phyloP scores from a whole-genome alignment of 2,329 filamentous ascomycete genomes.

The Scytalidium lignicola region DNA sequence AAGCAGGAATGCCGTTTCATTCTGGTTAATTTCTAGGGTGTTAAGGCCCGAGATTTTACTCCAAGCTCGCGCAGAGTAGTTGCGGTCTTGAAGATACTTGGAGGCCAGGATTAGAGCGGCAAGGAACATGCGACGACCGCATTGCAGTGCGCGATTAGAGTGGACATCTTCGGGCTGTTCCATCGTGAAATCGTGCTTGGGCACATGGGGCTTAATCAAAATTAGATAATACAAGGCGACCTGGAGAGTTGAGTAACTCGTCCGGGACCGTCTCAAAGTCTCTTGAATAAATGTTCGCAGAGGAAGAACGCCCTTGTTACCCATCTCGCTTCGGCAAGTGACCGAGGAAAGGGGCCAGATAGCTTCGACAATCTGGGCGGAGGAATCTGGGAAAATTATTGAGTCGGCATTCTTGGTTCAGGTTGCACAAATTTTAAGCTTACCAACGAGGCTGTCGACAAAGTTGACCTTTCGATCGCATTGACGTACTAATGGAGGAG shows the following conservation, averaged over 20 bases:
- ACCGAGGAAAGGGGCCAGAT: slow-evolving; percentile 93
- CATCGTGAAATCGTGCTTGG: slow-evolving; percentile 77
- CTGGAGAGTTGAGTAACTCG: slow-evolving; percentile 95
- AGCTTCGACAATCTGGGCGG: slow-evolving; percentile 92
- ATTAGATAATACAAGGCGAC: slow-evolving; percentile 96
- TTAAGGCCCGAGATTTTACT: slow-evolving; percentile 98
- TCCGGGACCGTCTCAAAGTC: slow-evolving; percentile 87
- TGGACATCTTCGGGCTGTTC: slow-evolving; percentile 73
- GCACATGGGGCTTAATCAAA: slow-evolving; percentile 86
- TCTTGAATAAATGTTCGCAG: slow-evolving; percentile 96
- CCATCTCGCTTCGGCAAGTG: slow-evolving; percentile 67
- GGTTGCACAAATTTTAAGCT: slow-evolving; percentile 45
- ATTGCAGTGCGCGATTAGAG: slow-evolving; percentile 77
- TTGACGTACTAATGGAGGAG: slow-evolving; percentile 77
- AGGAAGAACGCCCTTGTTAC: slow-evolving; percentile 74
- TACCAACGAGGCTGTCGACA: slow-evolving; percentile 96
- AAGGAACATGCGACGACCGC: slow-evolving; percentile 95
- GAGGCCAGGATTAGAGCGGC: slow-evolving; percentile 91
- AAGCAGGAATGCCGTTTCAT: slow-evolving; percentile 86
- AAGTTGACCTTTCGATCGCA: slow-evolving; percentile 90
- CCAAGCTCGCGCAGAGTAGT: slow-evolving; percentile 96
- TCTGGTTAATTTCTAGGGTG: slow-evolving; percentile 90
- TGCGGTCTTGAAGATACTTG: slow-evolving; percentile 96
- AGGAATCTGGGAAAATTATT: slow-evolving; percentile 67
- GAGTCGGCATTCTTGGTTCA: slow-evolving; percentile 26